These are phyloP conservation scores for Candida mesenterica DNA, from an alignment of 1,139 yeast genomes.

Conservation along the genomic window DNA sequence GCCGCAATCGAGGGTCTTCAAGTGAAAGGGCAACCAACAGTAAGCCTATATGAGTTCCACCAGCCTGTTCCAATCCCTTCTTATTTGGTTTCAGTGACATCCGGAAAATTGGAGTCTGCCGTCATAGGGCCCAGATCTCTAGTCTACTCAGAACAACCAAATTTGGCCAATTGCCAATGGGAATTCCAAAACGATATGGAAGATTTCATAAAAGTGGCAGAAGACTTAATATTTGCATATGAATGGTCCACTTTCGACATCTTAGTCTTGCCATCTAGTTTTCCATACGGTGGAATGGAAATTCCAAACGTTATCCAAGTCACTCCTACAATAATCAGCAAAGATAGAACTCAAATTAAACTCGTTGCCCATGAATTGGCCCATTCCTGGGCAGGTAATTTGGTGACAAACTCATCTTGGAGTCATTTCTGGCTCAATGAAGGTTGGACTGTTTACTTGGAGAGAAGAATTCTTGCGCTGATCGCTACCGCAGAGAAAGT, in stretches of 20 bases:
- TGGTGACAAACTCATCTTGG: conserved; percentile 39
- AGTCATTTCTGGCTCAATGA: conserved; percentile 42
- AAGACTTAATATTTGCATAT: conserved; percentile 30
- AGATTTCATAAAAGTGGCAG: conserved; percentile 33
- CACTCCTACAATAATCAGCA: conserved; percentile 35
- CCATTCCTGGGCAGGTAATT: conserved; percentile 40
- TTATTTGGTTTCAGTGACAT: conserved; percentile 35
- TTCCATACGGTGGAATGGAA: conserved; percentile 44
- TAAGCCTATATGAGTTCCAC: conserved; percentile 23
- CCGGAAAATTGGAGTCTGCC: conserved; percentile 30
- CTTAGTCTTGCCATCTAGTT: conserved; percentile 32
- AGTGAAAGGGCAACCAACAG: conserved; percentile 19
- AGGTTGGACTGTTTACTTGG: conserved; percentile 41
- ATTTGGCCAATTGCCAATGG: conserved; percentile 30
- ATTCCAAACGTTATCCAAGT: conserved; percentile 39
- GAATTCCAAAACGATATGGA: conserved; percentile 40
- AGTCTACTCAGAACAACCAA: conserved; percentile 30
- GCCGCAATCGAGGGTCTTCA: too few relatives aligned
- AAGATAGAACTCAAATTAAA: conserved; percentile 34
- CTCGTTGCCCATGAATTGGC: conserved; percentile 42
- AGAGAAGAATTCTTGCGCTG: conserved; percentile 33
- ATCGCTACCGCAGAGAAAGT: conserved; percentile 29
- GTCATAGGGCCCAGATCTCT: conserved; percentile 37
- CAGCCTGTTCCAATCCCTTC: conserved; percentile 40
- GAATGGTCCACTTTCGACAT: conserved; percentile 37